Evolutionary conservation across 2,329 filamentous ascomycete species (phyloP).

Genomic region (Aspergillus brunneoviolaceus): DNA sequence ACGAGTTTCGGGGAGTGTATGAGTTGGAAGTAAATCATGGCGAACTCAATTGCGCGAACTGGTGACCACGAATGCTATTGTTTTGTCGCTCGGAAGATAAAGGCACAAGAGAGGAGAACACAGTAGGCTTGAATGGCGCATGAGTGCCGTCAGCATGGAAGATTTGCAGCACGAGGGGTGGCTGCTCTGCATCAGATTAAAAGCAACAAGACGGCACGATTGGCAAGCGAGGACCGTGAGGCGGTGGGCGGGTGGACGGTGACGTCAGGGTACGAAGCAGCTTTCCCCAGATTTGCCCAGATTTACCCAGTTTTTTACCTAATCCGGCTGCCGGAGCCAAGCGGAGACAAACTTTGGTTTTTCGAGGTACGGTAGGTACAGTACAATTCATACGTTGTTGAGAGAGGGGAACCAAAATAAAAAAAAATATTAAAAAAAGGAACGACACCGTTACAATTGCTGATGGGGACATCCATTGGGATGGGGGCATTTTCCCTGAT

Average conservation of each 20-base stretch:
- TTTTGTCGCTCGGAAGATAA: neutral
- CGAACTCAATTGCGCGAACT: neutral
- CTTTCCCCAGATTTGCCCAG: conserved; percentile 16
- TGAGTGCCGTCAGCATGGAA: too few relatives aligned
- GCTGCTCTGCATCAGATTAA: neutral
- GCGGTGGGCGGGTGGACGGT: neutral
- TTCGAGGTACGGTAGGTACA: too few relatives aligned
- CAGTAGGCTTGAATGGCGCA: too few relatives aligned
- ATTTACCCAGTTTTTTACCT: neutral
- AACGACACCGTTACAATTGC: neutral
- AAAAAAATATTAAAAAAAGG: neutral
- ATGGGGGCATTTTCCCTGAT: neutral
- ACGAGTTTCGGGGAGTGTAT: neutral
- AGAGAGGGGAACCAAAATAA: too few relatives aligned
- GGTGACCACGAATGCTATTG: neutral
- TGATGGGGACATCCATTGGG: neutral
- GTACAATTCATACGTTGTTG: neutral
- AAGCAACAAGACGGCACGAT: neutral
- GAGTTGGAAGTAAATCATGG: neutral
- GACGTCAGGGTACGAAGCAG: conserved; percentile 11
- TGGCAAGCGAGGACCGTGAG: neutral
- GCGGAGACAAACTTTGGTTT: conserved; percentile 1
- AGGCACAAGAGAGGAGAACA: neutral
- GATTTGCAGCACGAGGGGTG: neutral
- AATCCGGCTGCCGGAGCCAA: conserved; percentile 2